Conservation (phyloP, 2,329 filamentous ascomycete genomes). For the Fusarium torulosum region DNA sequence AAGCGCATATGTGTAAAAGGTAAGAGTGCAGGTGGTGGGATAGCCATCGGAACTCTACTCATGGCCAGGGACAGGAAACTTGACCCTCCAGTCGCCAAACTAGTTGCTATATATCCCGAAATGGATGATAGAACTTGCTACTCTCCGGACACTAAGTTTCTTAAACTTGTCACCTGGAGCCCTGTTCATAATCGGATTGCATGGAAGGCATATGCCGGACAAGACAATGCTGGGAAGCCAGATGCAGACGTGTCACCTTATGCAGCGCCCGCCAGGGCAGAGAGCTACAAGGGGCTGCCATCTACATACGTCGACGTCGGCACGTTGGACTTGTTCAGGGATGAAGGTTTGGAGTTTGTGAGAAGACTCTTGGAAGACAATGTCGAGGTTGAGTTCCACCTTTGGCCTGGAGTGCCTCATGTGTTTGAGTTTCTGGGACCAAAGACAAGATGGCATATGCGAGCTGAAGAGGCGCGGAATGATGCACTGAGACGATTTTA, state of each 20-base stretch:
- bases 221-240: slow-evolving; percentile 31
- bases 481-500: slow-evolving; percentile 33
- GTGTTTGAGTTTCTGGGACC: slow-evolving; percentile 35
- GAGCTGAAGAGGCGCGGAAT: slow-evolving; percentile 22
- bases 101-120: slow-evolving; percentile 39
- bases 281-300: slow-evolving; percentile 25
- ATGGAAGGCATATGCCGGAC: slow-evolving; percentile 42
- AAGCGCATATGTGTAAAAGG: slow-evolving; percentile 36
- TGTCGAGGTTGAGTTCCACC: slow-evolving; percentile 43
- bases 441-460: slow-evolving; percentile 33
- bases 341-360: slow-evolving; percentile 38
- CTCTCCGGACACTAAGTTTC: slow-evolving; percentile 9
- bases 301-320: slow-evolving; percentile 39
- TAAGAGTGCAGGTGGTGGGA: slow-evolving; percentile 34
- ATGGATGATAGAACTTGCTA: slow-evolving; percentile 35
- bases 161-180: slow-evolving; percentile 30
- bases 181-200: slow-evolving; percentile 14
- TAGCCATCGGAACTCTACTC: slow-evolving; percentile 30
- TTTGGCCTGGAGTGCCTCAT: slow-evolving; percentile 43
- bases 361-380: slow-evolving; percentile 37
- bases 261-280: slow-evolving; percentile 37
- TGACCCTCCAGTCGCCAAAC: slow-evolving; percentile 28
- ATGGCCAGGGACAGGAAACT: slow-evolving; percentile 36
- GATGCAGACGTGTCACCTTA: slow-evolving; percentile 33
- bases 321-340: slow-evolving; percentile 37